Conservation (phyloP, 129 eudicot species). For the Ambrosia trifida region DNA sequence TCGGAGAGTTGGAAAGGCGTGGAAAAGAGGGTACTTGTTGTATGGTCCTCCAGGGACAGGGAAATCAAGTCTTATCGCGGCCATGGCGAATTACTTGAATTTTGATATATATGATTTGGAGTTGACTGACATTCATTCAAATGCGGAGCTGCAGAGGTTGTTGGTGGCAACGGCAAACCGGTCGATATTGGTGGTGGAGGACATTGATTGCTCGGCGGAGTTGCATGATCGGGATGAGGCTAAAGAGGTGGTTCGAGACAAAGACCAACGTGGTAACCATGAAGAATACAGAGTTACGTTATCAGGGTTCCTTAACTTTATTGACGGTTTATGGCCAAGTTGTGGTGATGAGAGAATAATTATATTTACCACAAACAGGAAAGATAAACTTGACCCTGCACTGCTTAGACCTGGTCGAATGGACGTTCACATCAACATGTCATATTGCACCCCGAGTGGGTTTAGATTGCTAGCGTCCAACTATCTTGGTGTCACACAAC, state of each 20-base stretch:
- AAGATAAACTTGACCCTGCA: constrained; percentile 67
- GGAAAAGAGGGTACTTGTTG: constrained; percentile 84
- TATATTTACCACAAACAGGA: constrained; percentile 66
- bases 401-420: constrained; percentile 77
- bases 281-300: constrained; percentile 44
- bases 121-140: constrained; percentile 46
- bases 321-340: constrained; percentile 88
- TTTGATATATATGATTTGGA: constrained; percentile 72
- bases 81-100: constrained; percentile 65
- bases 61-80: constrained; percentile 69
- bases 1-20: constrained; percentile 64
- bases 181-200: constrained; percentile 57
- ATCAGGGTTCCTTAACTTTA: constrained; percentile 61
- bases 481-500: constrained; percentile 52
- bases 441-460: constrained; percentile 65
- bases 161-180: constrained; percentile 44
- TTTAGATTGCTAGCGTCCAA: constrained; percentile 56
- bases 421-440: constrained; percentile 90
- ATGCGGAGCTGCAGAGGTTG: constrained; percentile 44
- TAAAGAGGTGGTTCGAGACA: background rate
- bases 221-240: constrained; percentile 32
- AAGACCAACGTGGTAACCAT: background rate
- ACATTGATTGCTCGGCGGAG: constrained; percentile 53
- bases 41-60: constrained; percentile 79
- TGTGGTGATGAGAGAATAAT: constrained; percentile 75